Evolutionary conservation across 2,329 filamentous ascomycete species (phyloP), one percentile per base, ranked within the genome.

Genomic region (Chrysoporthe deuterocubensis): DNA sequence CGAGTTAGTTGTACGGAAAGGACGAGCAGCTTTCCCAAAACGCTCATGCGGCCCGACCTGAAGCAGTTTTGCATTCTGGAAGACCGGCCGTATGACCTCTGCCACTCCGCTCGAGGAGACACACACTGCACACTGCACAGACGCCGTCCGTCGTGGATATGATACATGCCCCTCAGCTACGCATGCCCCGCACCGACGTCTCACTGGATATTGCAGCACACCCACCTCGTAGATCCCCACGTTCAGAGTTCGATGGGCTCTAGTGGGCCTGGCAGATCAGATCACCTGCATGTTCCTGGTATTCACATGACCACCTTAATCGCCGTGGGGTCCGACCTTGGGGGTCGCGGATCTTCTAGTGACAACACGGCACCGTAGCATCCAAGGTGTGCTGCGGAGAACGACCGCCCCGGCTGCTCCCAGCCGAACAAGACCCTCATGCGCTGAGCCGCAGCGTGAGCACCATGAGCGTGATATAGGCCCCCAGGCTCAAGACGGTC

Each of bases 381-480:
- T 26, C 16, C 26, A 37, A 18, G n/a, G 57, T 18, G 48, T 58
- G 46, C 40, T 59, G 40, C 54, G 40, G 40, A 34, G 40, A 26
- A 57, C 48, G 59, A 18, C n/a, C 21, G 44, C 58, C 32, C 43
- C 26, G 4, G n/a, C 6, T 50, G 46, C 18, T 8, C 50, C 61
- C 16, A 50, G 42, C 40, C 37, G 7, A 34, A 52, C n/a, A 58
- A 46, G 16, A 32, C 21, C 26, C 54, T 65, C 59, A 70, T 46
- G 71, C 72, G 42, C 59, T n/a, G 60, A 87, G 74, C 64, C 78
- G 76, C 81, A 83, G 84, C 0, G 87, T 86, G 72, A 90, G 76
- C 37, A 86, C 81, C 72, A 90, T 76, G 72, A 90, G 76, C 46
- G 82, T 83, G 7, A 85, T 73, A 75, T 90, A 90, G 4, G 87